Conservation (phyloP, 768 basidiomycete genomes). For the Antrodiella citrinella region DNA sequence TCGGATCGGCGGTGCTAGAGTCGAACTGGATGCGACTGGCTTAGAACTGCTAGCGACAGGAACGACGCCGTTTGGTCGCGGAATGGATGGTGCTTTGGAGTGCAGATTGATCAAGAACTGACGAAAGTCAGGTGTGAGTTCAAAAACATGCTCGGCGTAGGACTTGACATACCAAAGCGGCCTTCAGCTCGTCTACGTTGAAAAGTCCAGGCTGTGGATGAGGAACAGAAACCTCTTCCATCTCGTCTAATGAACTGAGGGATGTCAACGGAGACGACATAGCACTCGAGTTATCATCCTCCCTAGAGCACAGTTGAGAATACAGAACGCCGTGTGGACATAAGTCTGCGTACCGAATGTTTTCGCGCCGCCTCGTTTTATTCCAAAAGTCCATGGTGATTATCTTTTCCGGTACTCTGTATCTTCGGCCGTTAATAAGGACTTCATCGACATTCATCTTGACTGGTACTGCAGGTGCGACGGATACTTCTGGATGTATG, state of each 20-base stretch:
- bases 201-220: constrained; percentile 18
- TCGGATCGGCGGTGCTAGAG: not conserved
- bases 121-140: no score
- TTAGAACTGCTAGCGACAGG: not conserved
- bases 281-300: constrained; percentile 34
- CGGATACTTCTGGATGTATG: constrained; percentile 54
- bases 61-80: not conserved
- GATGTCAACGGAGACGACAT: constrained; percentile 70
- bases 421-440: constrained; percentile 80
- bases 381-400: constrained; percentile 96
- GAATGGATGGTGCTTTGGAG: not conserved
- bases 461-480: constrained; percentile 27
- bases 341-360: constrained; percentile 33
- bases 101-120: no score
- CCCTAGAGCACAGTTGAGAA: constrained; percentile 4
- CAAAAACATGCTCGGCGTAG: not conserved
- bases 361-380: constrained; percentile 48
- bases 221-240: constrained; percentile 27
- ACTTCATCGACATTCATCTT: constrained; percentile 72
- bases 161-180: constrained; percentile 43
- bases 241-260: constrained; percentile 62
- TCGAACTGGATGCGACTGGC: not conserved
- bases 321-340: constrained; percentile 11
- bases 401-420: constrained; percentile 86
- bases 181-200: constrained; percentile 42